These are phyloP conservation scores for Yamagishiella unicocca DNA, from an alignment of 139 green algal genomes.

Conservation along the genomic window DNA sequence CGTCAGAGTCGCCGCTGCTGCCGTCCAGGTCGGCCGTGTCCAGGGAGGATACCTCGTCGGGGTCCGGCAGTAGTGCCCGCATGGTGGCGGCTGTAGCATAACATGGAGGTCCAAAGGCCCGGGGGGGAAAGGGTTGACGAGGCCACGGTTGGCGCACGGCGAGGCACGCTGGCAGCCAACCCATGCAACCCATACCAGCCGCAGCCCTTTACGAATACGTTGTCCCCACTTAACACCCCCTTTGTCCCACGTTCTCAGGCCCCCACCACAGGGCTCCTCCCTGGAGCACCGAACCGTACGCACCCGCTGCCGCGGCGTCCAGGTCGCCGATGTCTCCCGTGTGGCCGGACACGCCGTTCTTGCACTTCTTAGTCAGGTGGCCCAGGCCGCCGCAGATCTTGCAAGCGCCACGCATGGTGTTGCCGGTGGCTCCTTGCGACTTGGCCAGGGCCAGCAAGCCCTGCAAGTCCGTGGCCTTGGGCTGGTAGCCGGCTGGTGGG, in stretches of 20 bases:
- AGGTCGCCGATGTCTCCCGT: conserved; percentile 49
- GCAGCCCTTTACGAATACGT: too few relatives aligned
- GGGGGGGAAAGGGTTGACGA: too few relatives aligned
- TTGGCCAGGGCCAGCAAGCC: conserved; percentile 81
- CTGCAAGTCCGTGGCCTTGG: conserved; percentile 74
- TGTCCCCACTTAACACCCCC: too few relatives aligned
- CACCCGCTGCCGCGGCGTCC: conserved; percentile 24
- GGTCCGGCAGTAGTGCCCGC: conserved; percentile 47
- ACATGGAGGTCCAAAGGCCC: too few relatives aligned
- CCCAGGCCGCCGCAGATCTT: conserved; percentile 87
- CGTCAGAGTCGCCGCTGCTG: conserved; percentile 28
- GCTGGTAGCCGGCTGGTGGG: conserved; percentile 76
- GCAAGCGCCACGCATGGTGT: conserved; percentile 78
- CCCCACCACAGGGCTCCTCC: too few relatives aligned
- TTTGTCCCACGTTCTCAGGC: too few relatives aligned
- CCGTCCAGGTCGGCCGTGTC: not conserved
- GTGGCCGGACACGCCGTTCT: conserved; percentile 74
- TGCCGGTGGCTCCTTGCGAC: conserved; percentile 70
- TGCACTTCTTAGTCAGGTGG: conserved; percentile 92
- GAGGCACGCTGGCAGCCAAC: too few relatives aligned
- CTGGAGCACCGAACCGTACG: not conserved
- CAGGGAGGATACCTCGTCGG: conserved; percentile 29
- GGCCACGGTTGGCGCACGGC: too few relatives aligned
- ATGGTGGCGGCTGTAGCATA: conserved; percentile 51
- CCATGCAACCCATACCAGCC: too few relatives aligned